phyloP scores from a whole-genome alignment of 2,329 filamentous ascomycete species.

The Fusarium liriodendri region DNA sequence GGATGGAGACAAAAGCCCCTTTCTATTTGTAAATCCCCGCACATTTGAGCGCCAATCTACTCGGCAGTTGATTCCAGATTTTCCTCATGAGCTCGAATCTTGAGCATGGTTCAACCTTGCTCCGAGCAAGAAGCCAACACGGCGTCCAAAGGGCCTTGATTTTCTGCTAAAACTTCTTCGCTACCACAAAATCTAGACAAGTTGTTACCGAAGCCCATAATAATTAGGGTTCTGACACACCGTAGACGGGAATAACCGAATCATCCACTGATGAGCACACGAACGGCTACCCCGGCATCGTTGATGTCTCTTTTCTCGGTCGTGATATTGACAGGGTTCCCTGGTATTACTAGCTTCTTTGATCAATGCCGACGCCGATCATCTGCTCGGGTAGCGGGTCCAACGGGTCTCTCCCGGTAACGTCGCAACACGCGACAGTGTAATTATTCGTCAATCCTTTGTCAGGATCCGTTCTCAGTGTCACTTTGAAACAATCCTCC shows the following conservation, averaged over 20 bases:
- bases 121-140: not conserved
- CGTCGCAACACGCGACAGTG: not conserved
- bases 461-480: not conserved
- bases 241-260: not conserved
- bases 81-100: not conserved
- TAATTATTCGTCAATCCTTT: not conserved
- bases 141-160: not conserved
- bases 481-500: not conserved
- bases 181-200: no score
- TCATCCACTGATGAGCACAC: not conserved
- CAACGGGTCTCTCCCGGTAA: not conserved
- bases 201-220: not conserved
- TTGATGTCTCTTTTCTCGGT: not conserved
- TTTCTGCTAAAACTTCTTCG: not conserved
- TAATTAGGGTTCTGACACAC: not conserved
- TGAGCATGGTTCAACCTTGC: not conserved
- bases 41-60: not conserved
- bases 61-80: not conserved
- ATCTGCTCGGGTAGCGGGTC: not conserved
- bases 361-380: slow-evolving; percentile 1
- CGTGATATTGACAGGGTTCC: not conserved
- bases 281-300: not conserved
- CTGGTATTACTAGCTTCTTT: not conserved
- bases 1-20: not conserved
- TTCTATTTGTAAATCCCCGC: not conserved